Evolutionary conservation across 2,329 filamentous ascomycete species (phyloP).

Genomic region (Trichoderma koningiopsis): DNA sequence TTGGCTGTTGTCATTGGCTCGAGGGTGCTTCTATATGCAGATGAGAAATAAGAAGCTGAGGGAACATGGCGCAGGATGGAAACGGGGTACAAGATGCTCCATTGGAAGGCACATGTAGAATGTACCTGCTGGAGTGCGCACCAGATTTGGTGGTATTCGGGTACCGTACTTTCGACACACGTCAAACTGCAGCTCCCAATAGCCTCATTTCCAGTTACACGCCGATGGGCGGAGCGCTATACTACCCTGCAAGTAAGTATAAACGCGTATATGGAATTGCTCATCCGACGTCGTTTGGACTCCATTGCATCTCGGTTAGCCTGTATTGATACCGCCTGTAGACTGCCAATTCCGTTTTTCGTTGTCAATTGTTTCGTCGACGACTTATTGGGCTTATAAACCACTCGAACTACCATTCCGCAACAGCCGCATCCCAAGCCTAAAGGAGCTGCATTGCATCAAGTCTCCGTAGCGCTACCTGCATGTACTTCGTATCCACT

Average conservation of each 20-base stretch:
- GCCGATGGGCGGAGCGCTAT: background rate
- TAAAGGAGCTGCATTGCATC: background rate
- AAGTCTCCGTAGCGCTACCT: background rate
- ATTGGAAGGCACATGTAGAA: background rate
- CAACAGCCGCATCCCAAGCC: background rate
- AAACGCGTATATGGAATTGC: background rate
- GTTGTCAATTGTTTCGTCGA: background rate
- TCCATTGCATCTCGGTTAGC: background rate
- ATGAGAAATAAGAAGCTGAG: background rate
- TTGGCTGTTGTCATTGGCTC: background rate
- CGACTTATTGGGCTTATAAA: background rate
- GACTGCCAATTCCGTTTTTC: background rate
- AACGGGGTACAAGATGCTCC: conserved; percentile 7
- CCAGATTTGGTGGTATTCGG: background rate
- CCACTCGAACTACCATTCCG: background rate
- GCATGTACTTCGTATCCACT: background rate
- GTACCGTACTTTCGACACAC: conserved; percentile 16
- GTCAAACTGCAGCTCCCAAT: background rate
- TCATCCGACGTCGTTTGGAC: background rate
- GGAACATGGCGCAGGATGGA: background rate
- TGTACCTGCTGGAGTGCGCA: background rate
- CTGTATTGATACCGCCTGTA: background rate
- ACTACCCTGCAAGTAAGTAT: background rate
- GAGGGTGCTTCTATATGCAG: background rate
- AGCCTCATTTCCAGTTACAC: conserved; percentile 7